Percentiles rank a stretch among this genome's conserved stretches.
phyloP scores from a whole-genome alignment of 768 basidiomycete species.

The Phylloporus sp. region DNA sequence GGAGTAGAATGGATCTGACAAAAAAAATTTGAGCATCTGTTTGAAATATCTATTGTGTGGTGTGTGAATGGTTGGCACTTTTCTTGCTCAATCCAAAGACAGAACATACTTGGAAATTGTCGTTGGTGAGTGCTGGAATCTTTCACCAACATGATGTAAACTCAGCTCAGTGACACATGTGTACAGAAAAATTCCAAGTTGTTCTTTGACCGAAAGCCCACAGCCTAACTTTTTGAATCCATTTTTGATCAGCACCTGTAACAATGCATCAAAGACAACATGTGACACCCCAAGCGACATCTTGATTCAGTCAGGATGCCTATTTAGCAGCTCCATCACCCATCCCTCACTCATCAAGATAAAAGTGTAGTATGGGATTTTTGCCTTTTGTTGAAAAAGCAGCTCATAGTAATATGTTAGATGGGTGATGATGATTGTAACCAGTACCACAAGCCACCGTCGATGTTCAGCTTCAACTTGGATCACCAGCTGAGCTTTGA shows the following conservation, averaged over 20 bases:
- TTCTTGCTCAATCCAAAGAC: too few species aligned
- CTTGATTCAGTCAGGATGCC: conserved; percentile 2
- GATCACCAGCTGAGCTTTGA: too few species aligned
- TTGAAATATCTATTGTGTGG: conserved; percentile 9
- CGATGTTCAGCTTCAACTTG: too few species aligned
- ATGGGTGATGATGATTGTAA: too few species aligned
- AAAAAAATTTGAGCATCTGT: conserved; percentile 4
- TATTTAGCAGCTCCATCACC: conserved; percentile 1
- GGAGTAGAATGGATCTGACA: not conserved
- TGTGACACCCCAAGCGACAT: not conserved
- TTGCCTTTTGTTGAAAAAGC: too few species aligned
- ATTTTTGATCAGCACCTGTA: not conserved
- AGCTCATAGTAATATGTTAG: too few species aligned
- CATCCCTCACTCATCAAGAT: not conserved
- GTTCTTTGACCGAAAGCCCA: conserved; percentile 7
- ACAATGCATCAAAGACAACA: not conserved
- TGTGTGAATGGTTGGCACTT: too few species aligned
- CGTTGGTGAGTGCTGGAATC: conserved; percentile 5
- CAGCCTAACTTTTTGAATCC: not conserved
- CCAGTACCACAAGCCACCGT: too few species aligned
- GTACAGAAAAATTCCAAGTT: conserved; percentile 12
- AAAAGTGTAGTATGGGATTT: too few species aligned
- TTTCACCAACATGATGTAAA: conserved; percentile 4
- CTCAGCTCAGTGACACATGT: conserved; percentile 9
- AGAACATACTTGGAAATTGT: conserved; percentile 1